phyloP scores from a whole-genome alignment of 352 stramenopile genomes.

The Sclerospora graminicola region DNA sequence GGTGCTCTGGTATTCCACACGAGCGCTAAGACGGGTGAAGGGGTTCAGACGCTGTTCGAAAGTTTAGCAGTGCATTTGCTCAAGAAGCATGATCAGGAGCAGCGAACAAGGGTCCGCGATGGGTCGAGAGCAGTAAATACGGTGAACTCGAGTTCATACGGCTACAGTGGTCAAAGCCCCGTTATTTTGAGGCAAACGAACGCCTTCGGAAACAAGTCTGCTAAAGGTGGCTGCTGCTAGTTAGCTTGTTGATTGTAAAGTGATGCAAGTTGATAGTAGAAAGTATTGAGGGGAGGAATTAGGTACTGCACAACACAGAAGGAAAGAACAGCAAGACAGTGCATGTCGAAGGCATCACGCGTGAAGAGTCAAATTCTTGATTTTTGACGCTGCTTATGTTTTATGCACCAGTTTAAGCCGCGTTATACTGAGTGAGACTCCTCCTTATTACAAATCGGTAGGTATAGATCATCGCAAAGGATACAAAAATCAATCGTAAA shows the following conservation, averaged over 20 bases:
- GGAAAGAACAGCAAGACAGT: constrained; percentile 1
- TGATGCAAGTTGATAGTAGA: background rate
- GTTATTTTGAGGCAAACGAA: constrained; percentile 27
- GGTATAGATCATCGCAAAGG: no score
- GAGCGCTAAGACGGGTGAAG: constrained; percentile 73
- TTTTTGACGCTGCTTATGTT: constrained; percentile 1
- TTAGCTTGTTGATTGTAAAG: constrained; percentile 1
- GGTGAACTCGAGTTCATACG: constrained; percentile 15
- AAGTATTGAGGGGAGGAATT: constrained; percentile 2
- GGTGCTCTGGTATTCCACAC: constrained; percentile 75
- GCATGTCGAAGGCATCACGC: constrained; percentile 3
- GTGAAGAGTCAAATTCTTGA: constrained; percentile 4
- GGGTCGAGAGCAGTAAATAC: constrained; percentile 24
- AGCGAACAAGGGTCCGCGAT: constrained; percentile 35
- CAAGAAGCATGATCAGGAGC: constrained; percentile 67
- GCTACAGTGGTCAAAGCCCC: constrained; percentile 23
- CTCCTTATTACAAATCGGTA: no score
- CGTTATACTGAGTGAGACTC: no score
- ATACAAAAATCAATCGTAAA: no score
- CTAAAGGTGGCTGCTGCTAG: constrained; percentile 31
- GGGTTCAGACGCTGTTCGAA: constrained; percentile 67
- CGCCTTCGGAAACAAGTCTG: constrained; percentile 11
- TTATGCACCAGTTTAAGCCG: no score
- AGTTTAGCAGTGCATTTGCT: constrained; percentile 56
- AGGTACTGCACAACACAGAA: background rate